Evolutionary conservation across 2,329 filamentous ascomycete species (phyloP).

Genomic region (Fusarium dimerum): DNA sequence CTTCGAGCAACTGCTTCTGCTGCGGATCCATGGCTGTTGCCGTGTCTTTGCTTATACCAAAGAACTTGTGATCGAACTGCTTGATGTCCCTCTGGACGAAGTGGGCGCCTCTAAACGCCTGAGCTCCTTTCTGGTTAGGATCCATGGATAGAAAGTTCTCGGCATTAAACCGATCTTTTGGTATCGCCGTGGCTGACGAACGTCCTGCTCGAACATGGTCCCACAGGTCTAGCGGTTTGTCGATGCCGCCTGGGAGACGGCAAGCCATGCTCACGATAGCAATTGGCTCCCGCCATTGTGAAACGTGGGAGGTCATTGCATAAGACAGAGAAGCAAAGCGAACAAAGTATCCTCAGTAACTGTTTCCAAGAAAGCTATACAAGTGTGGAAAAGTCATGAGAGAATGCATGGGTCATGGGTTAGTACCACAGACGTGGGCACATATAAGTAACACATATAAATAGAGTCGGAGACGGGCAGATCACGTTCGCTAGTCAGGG

Average conservation of each 20-base stretch:
- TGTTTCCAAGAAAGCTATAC: slow-evolving; percentile 2
- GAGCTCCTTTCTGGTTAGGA: slow-evolving; percentile 23
- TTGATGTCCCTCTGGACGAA: slow-evolving; percentile 26
- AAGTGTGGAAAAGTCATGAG: slow-evolving; percentile 1
- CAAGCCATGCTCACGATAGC: slow-evolving; percentile 27
- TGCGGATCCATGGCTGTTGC: slow-evolving; percentile 28
- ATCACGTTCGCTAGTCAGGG: slow-evolving; percentile 3
- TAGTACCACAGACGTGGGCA: slow-evolving; percentile 1
- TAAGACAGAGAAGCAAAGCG: slow-evolving; percentile 5
- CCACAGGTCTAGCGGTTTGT: slow-evolving; percentile 26
- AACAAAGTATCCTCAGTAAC: slow-evolving; percentile 4
- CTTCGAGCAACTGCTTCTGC: slow-evolving; percentile 25
- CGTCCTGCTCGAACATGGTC: slow-evolving; percentile 23
- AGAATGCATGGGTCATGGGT: slow-evolving; percentile 1
- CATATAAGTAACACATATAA: slow-evolving; percentile 5
- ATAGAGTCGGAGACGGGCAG: background rate
- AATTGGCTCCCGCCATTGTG: slow-evolving; percentile 26
- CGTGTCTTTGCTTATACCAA: slow-evolving; percentile 27
- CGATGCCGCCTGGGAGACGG: slow-evolving; percentile 25
- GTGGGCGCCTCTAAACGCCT: slow-evolving; percentile 25
- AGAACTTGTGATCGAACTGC: slow-evolving; percentile 29
- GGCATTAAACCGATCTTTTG: slow-evolving; percentile 26
- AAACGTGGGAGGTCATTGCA: slow-evolving; percentile 19
- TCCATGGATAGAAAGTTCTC: slow-evolving; percentile 27
- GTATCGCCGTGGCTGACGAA: slow-evolving; percentile 24